Conservation (phyloP, 2,329 filamentous ascomycete genomes). For the Ophiostoma sp. region DNA sequence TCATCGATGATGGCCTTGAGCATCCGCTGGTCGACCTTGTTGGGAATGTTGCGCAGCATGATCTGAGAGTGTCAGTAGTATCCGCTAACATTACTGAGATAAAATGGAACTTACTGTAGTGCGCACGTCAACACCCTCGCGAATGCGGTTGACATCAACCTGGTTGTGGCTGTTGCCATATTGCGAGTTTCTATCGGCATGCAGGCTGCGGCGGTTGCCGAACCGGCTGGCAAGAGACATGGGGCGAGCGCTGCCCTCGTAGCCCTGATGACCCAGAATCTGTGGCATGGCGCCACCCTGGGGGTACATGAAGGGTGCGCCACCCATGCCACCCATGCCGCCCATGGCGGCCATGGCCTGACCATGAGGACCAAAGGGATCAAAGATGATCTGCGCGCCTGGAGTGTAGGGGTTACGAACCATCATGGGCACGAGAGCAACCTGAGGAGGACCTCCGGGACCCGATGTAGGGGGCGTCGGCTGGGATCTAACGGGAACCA, state of each 20-base stretch:
- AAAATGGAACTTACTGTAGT: slow-evolving; percentile 56
- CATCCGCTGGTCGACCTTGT: slow-evolving; percentile 73
- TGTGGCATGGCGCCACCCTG: slow-evolving; percentile 11
- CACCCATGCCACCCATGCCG: slow-evolving; percentile 29
- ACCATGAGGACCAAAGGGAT: slow-evolving; percentile 33
- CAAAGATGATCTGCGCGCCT: slow-evolving; percentile 34
- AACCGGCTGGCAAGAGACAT: slow-evolving; percentile 28
- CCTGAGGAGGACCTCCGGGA: slow-evolving; percentile 33
- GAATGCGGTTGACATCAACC: slow-evolving; percentile 57
- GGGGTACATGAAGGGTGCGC: slow-evolving; percentile 24
- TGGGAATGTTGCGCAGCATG: slow-evolving; percentile 93
- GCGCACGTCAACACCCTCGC: slow-evolving; percentile 64
- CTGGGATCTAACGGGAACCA: slow-evolving; percentile 22
- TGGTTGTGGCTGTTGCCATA: slow-evolving; percentile 53
- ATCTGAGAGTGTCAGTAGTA: slow-evolving; percentile 49
- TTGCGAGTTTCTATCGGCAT: neutral
- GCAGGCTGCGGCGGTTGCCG: slow-evolving; percentile 44
- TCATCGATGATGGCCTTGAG: slow-evolving; percentile 75
- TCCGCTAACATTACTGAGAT: neutral
- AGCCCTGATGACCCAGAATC: slow-evolving; percentile 28
- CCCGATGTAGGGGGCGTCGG: slow-evolving; percentile 24
- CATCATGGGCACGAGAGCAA: slow-evolving; percentile 37
- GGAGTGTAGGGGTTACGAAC: slow-evolving; percentile 34
- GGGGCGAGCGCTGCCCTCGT: slow-evolving; percentile 36
- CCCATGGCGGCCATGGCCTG: slow-evolving; percentile 30